phyloP scores from a whole-genome alignment of 228 moss, liverwort and hornwort species.

The Sphagnum magellanicum region DNA sequence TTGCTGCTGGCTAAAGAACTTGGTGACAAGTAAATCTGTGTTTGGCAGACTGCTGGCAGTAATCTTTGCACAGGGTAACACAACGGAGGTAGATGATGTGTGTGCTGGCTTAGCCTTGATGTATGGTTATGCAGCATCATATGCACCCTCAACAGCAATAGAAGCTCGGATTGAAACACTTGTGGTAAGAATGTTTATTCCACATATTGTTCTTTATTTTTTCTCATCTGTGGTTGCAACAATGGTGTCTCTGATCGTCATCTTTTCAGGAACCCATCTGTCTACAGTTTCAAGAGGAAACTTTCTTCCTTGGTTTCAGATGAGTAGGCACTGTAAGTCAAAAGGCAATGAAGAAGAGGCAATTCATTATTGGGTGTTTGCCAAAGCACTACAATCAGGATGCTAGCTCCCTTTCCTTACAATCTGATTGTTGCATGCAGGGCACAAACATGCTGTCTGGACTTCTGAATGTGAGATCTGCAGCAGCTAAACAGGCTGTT shows the following conservation, averaged over 20 bases:
- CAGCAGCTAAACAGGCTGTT: constrained; percentile 96
- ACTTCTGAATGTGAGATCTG: constrained; percentile 78
- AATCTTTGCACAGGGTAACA: constrained; percentile 69
- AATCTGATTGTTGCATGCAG: constrained; percentile 21
- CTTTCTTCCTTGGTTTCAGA: too few relatives aligned
- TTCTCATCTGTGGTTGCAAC: too few relatives aligned
- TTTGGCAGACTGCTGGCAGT: constrained; percentile 57
- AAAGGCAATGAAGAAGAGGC: too few relatives aligned
- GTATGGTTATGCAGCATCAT: constrained; percentile 94
- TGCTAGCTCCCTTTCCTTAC: not conserved
- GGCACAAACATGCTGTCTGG: constrained; percentile 97
- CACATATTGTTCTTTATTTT: not conserved
- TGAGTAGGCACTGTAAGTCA: too few relatives aligned
- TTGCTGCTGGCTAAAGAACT: not conserved
- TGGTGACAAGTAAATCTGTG: constrained; percentile 12
- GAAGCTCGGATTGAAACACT: constrained; percentile 98
- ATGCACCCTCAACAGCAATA: constrained; percentile 96
- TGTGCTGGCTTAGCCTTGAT: constrained; percentile 94
- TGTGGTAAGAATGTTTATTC: constrained; percentile 52
- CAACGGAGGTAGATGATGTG: constrained; percentile 86
- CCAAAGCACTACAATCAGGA: too few relatives aligned
- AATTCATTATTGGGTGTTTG: too few relatives aligned
- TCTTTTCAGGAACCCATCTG: too few relatives aligned
- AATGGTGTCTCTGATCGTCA: too few relatives aligned
- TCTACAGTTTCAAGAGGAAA: too few relatives aligned